Conservation (phyloP, 2,329 filamentous ascomycete genomes). For the Pseudopyrenochaeta lycopersici region DNA sequence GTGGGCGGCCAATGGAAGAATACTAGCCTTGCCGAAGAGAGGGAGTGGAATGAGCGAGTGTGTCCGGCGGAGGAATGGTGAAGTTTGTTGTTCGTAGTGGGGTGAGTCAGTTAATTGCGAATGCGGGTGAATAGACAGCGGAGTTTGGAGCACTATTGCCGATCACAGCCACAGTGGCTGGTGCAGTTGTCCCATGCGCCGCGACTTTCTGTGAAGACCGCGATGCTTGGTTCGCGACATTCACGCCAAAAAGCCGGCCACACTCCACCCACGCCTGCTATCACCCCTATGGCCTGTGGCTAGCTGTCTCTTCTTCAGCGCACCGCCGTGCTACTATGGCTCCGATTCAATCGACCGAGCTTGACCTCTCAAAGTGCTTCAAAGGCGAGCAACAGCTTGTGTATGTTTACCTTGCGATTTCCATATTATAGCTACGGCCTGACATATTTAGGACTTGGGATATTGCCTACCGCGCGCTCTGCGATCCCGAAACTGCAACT, state of each 20-base stretch:
- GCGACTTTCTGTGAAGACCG: conserved; percentile 19
- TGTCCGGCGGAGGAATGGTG: neutral
- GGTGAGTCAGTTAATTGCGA: conserved; percentile 26
- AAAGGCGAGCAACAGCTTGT: conserved; percentile 81
- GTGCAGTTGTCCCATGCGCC: conserved; percentile 2
- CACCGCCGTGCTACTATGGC: conserved; percentile 50
- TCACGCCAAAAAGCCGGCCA: conserved; percentile 32
- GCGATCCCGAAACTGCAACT: conserved; percentile 56
- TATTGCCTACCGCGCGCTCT: conserved; percentile 63
- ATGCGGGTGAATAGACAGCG: conserved; percentile 11
- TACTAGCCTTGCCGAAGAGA: neutral
- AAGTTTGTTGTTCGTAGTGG: conserved; percentile 4
- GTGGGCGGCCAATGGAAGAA: neutral
- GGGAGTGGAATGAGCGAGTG: neutral
- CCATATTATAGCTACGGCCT: conserved; percentile 3
- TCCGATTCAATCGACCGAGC: conserved; percentile 55
- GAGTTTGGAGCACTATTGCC: neutral
- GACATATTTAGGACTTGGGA: conserved; percentile 68
- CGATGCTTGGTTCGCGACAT: conserved; percentile 15
- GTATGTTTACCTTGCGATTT: conserved; percentile 61
- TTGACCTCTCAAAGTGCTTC: conserved; percentile 85
- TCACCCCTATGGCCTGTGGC: conserved; percentile 44
- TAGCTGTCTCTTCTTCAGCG: conserved; percentile 37
- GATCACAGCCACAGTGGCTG: conserved; percentile 6
- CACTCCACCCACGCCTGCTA: conserved; percentile 20